Evolutionary conservation across 2,329 filamentous ascomycete genomes (phyloP), one percentile per base, ranked within the genome.

Genomic region (Elsinoe australis): DNA sequence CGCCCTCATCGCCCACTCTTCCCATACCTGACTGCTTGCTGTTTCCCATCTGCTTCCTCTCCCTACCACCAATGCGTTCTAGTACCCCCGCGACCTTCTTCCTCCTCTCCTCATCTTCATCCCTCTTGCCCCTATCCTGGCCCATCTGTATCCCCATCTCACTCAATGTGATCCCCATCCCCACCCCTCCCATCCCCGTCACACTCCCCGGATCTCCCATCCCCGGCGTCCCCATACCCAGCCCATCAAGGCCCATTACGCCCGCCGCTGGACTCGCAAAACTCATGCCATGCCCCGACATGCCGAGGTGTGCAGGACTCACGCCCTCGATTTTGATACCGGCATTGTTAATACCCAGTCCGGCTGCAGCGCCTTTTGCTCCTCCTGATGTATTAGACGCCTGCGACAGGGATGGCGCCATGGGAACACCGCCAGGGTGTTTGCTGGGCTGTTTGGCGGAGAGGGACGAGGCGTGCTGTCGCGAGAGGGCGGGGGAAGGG

Each of bases 1-100:
- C 71, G 2, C 83, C 83, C 22, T 83, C 79, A 58, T 86, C 82
- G 55, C 83, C 86, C 29, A 90, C 79, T 32, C 80, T 68, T 3
- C 83, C 83, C 53, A 80, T 85, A 59, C 76, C 82, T 52, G 73
- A 76, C 12, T 76, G 81, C 50, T 89, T 80, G 55, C 69, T 80
- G 34, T 79, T 78, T 54, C 14, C 46, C 42, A 17, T 19, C 5
- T 47, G 17, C 15, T 29, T 28, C 24, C 15, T 4, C 28, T 9
- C 12, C 28, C 22, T n/a, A 12, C 49, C 38, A 24, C 31, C 26
- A 6, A 54, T 39, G n/a, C 45, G 50, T 15, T 15, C 46, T 5
- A 87, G 78, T 9, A 76, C 85, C 49, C 69, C 70, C 35, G 79
- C 80, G 26, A 74, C 79, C 46, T 69, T 69, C 41, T 68, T 64